These are phyloP conservation scores for Fusarium sarcochroum DNA, from an alignment of 2,329 filamentous ascomycete genomes.

Conservation along the genomic window DNA sequence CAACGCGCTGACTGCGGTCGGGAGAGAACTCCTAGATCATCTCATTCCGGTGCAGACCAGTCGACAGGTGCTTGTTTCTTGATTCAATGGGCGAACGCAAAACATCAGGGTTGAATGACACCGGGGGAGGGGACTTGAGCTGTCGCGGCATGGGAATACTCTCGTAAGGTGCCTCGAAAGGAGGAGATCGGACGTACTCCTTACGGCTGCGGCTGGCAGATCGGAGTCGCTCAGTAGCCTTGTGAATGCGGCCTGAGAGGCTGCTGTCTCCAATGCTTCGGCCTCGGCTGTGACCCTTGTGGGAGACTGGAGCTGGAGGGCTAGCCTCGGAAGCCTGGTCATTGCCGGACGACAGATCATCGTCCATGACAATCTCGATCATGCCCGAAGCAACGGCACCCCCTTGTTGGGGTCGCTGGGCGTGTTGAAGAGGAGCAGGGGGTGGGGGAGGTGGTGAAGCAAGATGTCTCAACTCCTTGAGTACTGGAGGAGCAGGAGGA, in stretches of 20 bases:
- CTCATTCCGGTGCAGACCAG: conserved; percentile 67
- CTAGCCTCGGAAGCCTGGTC: conserved; percentile 41
- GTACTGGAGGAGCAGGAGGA: conserved; percentile 65
- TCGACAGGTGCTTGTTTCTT: conserved; percentile 59
- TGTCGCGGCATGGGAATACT: conserved; percentile 54
- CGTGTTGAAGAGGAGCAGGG: conserved; percentile 68
- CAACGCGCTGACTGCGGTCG: conserved; percentile 8
- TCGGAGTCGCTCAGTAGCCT: conserved; percentile 72
- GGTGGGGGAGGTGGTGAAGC: conserved; percentile 73
- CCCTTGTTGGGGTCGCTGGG: conserved; percentile 57
- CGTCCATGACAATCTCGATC: conserved; percentile 77
- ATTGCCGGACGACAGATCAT: conserved; percentile 60
- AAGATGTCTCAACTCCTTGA: conserved; percentile 75
- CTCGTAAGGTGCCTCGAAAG: conserved; percentile 58
- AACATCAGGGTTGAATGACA: conserved; percentile 56
- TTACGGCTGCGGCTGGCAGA: conserved; percentile 71
- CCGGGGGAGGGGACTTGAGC: conserved; percentile 54
- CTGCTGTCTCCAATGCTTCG: conserved; percentile 68
- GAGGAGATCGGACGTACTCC: conserved; percentile 51
- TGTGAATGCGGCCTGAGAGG: conserved; percentile 68
- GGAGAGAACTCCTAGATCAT: conserved; percentile 62
- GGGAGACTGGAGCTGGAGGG: conserved; percentile 54
- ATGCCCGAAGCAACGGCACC: conserved; percentile 67
- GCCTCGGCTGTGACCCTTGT: conserved; percentile 68
- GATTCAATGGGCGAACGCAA: conserved; percentile 53